Conservation (phyloP, 495 filamentous ascomycete genomes). For the Tuber melanosporum region DNA sequence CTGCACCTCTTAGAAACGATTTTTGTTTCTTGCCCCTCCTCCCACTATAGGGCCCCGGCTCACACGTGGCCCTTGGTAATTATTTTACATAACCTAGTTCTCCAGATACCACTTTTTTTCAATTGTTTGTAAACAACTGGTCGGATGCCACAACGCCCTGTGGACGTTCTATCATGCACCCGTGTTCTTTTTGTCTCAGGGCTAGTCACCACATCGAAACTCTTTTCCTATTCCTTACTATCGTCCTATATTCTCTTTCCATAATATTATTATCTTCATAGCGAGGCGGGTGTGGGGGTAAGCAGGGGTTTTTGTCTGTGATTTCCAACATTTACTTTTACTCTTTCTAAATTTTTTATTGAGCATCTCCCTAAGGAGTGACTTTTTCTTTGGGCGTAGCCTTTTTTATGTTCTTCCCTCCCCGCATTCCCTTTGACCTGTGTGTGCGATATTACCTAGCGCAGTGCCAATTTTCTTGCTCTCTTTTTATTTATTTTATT, state of each 20-base stretch:
- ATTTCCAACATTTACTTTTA: background rate
- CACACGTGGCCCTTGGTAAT: background rate
- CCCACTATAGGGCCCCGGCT: background rate
- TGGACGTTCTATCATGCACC: slow-evolving; percentile 7
- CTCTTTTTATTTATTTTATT: background rate
- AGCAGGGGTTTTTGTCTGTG: background rate
- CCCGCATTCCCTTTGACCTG: background rate
- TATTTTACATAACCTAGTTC: slow-evolving; percentile 34
- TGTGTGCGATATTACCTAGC: background rate
- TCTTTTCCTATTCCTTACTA: slow-evolving; percentile 6
- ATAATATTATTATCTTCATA: slow-evolving; percentile 1
- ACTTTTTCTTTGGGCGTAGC: background rate
- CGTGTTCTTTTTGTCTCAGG: background rate
- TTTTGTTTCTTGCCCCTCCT: slow-evolving; percentile 8
- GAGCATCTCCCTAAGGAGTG: background rate
- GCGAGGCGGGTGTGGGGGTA: background rate
- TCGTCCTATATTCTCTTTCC: background rate
- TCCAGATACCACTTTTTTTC: background rate
- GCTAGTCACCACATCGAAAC: slow-evolving; percentile 1
- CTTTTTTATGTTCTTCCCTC: background rate
- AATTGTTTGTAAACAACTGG: background rate
- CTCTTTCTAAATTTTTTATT: background rate
- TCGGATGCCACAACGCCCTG: background rate
- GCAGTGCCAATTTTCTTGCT: background rate
- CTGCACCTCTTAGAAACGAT: slow-evolving; percentile 26